Conservation (phyloP, 805 yeast genomes). For the Nakazawaea ernobii region DNA sequence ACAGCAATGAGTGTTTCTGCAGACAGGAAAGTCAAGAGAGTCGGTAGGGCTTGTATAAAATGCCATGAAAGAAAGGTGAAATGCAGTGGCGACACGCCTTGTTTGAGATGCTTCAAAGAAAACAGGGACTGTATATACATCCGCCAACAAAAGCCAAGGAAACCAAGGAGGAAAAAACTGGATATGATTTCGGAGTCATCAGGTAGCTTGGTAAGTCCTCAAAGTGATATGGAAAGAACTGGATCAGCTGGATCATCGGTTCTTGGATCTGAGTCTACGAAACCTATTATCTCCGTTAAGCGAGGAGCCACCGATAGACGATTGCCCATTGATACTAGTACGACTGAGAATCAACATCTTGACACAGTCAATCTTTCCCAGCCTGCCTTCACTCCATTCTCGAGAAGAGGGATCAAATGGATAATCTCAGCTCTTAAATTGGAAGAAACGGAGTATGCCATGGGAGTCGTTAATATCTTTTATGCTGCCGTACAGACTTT, state of each 20-base stretch:
- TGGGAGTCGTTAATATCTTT: conserved; percentile 18
- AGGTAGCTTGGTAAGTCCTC: neutral
- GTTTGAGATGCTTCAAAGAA: neutral
- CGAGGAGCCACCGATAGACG: no score
- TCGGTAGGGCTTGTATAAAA: neutral
- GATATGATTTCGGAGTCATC: neutral
- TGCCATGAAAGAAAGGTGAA: neutral
- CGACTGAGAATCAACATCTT: neutral
- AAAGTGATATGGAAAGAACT: no score
- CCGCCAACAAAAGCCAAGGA: neutral
- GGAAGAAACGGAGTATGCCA: neutral
- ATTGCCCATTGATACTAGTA: neutral
- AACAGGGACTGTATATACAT: neutral
- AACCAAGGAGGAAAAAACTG: neutral
- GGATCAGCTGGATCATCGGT: no score
- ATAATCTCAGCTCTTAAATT: conserved; percentile 19
- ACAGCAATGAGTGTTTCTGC: neutral
- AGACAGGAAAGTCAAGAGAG: neutral
- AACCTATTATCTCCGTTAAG: no score
- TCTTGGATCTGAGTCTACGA: no score
- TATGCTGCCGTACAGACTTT: conserved; percentile 16
- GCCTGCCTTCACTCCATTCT: conserved; percentile 31
- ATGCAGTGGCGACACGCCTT: neutral
- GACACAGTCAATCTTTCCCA: conserved; percentile 14
- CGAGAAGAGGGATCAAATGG: conserved; percentile 35